Percentiles rank a stretch among this genome's conserved stretches.
phyloP scores from a whole-genome alignment of 306 rosid species.

The Ziziphus jujuba region DNA sequence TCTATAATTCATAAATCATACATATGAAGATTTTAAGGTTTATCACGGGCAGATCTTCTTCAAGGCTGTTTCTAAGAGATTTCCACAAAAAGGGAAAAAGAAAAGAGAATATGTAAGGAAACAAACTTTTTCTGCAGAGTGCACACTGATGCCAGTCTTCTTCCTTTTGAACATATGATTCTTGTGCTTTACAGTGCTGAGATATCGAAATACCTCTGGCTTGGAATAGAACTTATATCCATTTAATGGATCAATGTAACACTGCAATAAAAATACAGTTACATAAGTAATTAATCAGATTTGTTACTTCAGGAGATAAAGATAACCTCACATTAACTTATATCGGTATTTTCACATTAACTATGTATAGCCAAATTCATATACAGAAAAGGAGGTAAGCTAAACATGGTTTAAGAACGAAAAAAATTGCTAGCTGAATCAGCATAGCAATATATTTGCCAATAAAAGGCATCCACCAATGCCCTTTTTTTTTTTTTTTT shows the following conservation, averaged over 20 bases:
- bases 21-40: too few relatives aligned
- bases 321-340: conserved; percentile 1
- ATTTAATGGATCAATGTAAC: conserved; percentile 62
- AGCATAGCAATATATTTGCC: too few relatives aligned
- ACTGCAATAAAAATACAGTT: conserved; percentile 47
- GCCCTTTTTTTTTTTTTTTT: too few relatives aligned
- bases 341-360: background rate
- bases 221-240: conserved; percentile 77
- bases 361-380: background rate
- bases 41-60: background rate
- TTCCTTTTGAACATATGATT: conserved; percentile 33
- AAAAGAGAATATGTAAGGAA: conserved; percentile 16
- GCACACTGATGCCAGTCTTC: conserved; percentile 25
- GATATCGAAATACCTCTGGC: conserved; percentile 76
- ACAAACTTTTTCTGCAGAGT: conserved; percentile 53
- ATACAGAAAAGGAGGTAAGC: background rate
- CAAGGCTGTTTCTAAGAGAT: background rate
- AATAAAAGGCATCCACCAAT: too few relatives aligned
- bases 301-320: conserved; percentile 11
- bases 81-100: conserved; percentile 14
- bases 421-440: background rate
- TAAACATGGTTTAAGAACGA: background rate
- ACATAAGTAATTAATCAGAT: conserved; percentile 16
- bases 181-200: conserved; percentile 44
- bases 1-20: background rate